These are phyloP conservation scores for Fusarium sp. DNA, from an alignment of 2,329 filamentous ascomycete genomes.

Conservation along the genomic window DNA sequence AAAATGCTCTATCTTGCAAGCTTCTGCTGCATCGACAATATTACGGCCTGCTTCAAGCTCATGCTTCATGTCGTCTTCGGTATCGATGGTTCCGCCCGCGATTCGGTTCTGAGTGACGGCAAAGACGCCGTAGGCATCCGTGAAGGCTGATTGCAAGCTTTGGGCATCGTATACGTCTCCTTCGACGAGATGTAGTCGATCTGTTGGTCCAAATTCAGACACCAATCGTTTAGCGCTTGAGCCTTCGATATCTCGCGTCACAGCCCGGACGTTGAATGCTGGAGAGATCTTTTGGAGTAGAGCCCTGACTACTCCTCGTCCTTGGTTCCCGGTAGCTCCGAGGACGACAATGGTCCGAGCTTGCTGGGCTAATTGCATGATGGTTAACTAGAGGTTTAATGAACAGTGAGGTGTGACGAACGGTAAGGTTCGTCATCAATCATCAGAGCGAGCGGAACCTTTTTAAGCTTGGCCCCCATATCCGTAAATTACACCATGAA, in stretches of 20 bases:
- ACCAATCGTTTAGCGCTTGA: not conserved
- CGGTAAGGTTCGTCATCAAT: not conserved
- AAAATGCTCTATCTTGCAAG: constrained; percentile 24
- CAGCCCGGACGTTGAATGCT: not conserved
- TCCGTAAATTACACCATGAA: not conserved
- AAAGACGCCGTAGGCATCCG: constrained; percentile 25
- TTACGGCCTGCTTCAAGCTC: constrained; percentile 28
- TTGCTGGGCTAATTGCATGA: not conserved
- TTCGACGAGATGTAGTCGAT: not conserved
- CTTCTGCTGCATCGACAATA: constrained; percentile 22
- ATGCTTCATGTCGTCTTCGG: constrained; percentile 22
- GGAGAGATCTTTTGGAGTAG: not conserved
- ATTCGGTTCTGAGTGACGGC: constrained; percentile 19
- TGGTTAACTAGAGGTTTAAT: not conserved
- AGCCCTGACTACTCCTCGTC: not conserved
- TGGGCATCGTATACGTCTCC: constrained; percentile 19
- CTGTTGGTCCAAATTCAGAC: not conserved
- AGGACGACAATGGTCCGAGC: constrained; percentile 14
- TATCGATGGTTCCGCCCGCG: constrained; percentile 10
- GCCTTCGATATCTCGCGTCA: not conserved
- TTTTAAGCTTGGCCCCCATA: not conserved
- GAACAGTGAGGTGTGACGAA: not conserved
- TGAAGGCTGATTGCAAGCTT: constrained; percentile 9
- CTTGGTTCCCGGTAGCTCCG: constrained; percentile 19
- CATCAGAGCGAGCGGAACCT: not conserved